Evolutionary conservation across 805 yeast genomes (phyloP).

Genomic region (Cyberlindnera sargentensis): DNA sequence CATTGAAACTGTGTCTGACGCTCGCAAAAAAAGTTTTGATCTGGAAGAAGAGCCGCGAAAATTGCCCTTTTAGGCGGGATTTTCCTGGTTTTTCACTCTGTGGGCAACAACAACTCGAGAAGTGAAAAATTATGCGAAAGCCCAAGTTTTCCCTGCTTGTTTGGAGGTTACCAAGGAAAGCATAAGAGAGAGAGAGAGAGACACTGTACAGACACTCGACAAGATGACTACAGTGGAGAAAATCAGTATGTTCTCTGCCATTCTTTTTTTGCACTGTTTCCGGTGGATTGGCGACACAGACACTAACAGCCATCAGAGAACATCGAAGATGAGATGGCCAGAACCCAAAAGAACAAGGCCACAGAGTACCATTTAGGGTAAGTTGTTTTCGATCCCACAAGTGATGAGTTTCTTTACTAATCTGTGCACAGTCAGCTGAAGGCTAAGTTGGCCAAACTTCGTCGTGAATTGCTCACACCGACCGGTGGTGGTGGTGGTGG

Average conservation of each 20-base stretch:
- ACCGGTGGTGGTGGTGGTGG: constrained; percentile 81
- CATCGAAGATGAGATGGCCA: constrained; percentile 97
- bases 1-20: too few relatives aligned
- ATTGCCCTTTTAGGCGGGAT: not conserved
- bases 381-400: not conserved
- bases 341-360: constrained; percentile 96
- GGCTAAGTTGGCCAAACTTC: constrained; percentile 91
- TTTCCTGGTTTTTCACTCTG: not conserved
- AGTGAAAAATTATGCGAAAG: not conserved
- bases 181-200: not conserved
- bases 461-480: constrained; percentile 81
- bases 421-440: constrained; percentile 59
- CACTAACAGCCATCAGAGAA: constrained; percentile 9
- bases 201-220: not conserved
- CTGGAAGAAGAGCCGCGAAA: not conserved
- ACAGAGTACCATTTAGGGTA: constrained; percentile 85
- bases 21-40: not conserved
- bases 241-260: constrained; percentile 9
- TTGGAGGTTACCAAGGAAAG: not conserved
- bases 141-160: too few relatives aligned
- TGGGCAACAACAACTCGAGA: not conserved
- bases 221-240: constrained; percentile 24
- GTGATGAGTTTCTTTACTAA: not conserved
- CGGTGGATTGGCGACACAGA: not conserved
- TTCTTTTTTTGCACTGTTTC: too few relatives aligned